Base-by-base conservation (phyloP, 2,329 filamentous ascomycete species). In the Myriangium duriaei region DNA sequence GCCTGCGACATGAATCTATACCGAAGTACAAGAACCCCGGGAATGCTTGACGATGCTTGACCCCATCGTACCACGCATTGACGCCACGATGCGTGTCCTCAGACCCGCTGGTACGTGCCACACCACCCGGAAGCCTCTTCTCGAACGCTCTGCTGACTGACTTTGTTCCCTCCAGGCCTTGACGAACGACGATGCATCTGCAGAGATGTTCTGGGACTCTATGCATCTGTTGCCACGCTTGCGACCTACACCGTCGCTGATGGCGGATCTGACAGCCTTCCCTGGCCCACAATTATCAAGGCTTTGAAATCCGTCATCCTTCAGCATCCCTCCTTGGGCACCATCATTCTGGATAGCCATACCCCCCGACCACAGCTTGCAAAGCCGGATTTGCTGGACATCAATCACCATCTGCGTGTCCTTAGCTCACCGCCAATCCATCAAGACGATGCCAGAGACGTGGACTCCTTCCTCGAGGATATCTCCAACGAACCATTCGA, bases 131-230 rank as follows among this genome's bases (percentile, higher is more conserved):
- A n/a, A n/a, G n/a, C n/a, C n/a, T n/a, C n/a, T n/a, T n/a, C n/a
- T n/a, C n/a, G n/a, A 26, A 26, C 7, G 21, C 21, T n/a, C 21
- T 26, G 21, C 21, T 26, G 21, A 26, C 21, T n/a, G 7, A n/a
- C 21, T n/a, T n/a, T n/a, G n/a, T n/a, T n/a, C n/a, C n/a, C 21
- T n/a, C 7, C 21, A 63, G 58, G 57, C 34, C 52, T 54, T 7
- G 59, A 57, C 36, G 62, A 66, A 43, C 53, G 48, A 13, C 57
- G 62, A 4, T 61, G 54, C 24, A 62, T 64, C 34, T 52, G 49
- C 18, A 52, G 62, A 15, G 61, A 65, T 41, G 51, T 54, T 17
- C 48, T 62, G 3, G 57, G 56, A 2, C 56, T 57, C 40, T 65
- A 65, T 46, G 51, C 60, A 35, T 54, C 51, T 2, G 48, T 65